phyloP scores from a whole-genome alignment of 2,329 filamentous ascomycete species.

The Fusarium mexicanum region DNA sequence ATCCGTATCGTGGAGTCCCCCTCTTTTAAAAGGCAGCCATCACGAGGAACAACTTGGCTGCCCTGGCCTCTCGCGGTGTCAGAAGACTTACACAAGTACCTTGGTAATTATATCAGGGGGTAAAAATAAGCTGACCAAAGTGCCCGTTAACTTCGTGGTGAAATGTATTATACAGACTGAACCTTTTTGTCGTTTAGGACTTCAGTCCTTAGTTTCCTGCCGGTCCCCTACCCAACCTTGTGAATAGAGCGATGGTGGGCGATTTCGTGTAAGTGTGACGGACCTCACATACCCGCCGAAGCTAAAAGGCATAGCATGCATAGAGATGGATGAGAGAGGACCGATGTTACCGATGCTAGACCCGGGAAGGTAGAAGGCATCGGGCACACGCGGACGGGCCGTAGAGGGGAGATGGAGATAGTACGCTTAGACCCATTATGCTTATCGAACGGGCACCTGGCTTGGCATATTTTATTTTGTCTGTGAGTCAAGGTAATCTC shows the following conservation, averaged over 20 bases:
- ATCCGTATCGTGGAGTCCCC: not conserved
- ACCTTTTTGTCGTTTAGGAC: not conserved
- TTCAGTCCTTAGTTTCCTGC: not conserved
- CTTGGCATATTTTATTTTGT: not conserved
- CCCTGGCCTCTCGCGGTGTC: not conserved
- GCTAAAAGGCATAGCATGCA: constrained; percentile 44
- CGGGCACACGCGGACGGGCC: constrained; percentile 43
- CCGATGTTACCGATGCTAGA: constrained; percentile 35
- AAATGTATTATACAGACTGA: not conserved
- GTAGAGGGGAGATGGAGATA: constrained; percentile 32
- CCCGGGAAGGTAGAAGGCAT: constrained; percentile 26
- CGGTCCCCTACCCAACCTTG: not conserved
- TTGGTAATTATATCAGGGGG: not conserved
- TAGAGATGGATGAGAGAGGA: constrained; percentile 34
- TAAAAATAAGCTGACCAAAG: not conserved
- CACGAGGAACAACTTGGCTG: constrained; percentile 2
- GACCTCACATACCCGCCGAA: constrained; percentile 44
- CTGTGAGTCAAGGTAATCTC: not conserved
- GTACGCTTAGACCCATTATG: constrained; percentile 27
- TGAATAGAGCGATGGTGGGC: constrained; percentile 13
- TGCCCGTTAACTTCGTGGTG: not conserved
- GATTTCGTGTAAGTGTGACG: constrained; percentile 35
- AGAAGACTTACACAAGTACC: not conserved
- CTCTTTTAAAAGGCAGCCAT: constrained; percentile 8
- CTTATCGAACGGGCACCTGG: constrained; percentile 13